Evolutionary conservation across 2,329 filamentous ascomycete genomes (phyloP).

Genomic region (Ambrosiella beaveri): DNA sequence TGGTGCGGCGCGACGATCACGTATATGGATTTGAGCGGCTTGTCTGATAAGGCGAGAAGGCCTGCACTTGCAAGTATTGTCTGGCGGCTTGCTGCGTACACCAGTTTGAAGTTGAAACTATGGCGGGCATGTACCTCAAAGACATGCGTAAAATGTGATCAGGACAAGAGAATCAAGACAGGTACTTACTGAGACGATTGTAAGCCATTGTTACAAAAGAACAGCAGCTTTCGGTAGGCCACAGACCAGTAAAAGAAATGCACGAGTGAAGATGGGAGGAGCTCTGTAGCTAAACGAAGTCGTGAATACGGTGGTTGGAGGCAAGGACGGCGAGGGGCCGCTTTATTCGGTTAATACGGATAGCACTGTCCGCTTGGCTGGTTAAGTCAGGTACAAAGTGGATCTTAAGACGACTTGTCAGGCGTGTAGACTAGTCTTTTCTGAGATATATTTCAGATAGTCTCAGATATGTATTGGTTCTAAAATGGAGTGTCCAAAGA

Average conservation of each 20-base stretch:
- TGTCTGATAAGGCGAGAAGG: neutral
- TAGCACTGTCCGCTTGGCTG: neutral
- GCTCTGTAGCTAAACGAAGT: neutral
- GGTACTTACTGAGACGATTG: constrained; percentile 14
- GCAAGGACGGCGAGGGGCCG: neutral
- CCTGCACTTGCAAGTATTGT: neutral
- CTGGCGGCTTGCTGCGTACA: neutral
- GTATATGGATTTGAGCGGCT: neutral
- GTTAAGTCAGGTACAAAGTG: neutral
- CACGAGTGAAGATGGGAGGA: neutral
- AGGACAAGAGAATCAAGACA: neutral
- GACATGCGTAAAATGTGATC: neutral
- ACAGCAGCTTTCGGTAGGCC: neutral
- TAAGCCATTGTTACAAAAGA: constrained; percentile 13
- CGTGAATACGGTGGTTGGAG: neutral
- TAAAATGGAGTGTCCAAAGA: neutral
- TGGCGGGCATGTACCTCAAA: neutral
- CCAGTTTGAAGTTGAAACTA: neutral
- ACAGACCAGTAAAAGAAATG: neutral
- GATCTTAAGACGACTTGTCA: neutral
- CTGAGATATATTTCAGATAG: neutral
- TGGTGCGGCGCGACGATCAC: neutral
- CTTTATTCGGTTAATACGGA: neutral
- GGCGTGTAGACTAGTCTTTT: neutral
- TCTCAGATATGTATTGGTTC: neutral